Evolutionary conservation across 352 stramenopile genomes (phyloP).

Genomic region (Pythium grandisporangium): DNA sequence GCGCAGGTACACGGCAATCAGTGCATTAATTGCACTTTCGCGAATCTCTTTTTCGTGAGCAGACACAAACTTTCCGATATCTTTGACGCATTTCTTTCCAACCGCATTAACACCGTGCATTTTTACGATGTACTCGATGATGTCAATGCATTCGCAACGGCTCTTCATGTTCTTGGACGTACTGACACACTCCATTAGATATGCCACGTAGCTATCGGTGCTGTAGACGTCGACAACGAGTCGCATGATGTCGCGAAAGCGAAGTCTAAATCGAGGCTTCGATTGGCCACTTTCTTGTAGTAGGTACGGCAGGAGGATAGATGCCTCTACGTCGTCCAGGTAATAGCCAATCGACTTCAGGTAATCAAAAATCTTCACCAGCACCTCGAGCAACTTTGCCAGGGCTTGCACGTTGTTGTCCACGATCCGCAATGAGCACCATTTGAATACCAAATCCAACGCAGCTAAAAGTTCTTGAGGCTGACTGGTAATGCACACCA

Average conservation of each 20-base stretch:
- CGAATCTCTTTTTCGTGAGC: conserved; percentile 79
- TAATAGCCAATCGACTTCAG: conserved; percentile 54
- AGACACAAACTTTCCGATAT: conserved; percentile 70
- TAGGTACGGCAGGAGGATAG: conserved; percentile 74
- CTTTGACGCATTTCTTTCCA: conserved; percentile 68
- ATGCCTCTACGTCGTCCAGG: conserved; percentile 75
- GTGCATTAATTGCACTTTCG: conserved; percentile 58
- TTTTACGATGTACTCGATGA: conserved; percentile 70
- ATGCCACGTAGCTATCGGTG: conserved; percentile 64
- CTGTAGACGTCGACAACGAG: conserved; percentile 72
- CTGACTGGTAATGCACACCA: conserved; percentile 49
- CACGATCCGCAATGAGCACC: conserved; percentile 74
- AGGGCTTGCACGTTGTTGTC: conserved; percentile 86
- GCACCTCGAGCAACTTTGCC: conserved; percentile 70
- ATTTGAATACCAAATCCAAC: conserved; percentile 80
- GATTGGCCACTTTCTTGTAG: conserved; percentile 80
- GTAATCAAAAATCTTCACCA: conserved; percentile 77
- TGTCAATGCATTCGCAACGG: conserved; percentile 74
- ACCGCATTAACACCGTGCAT: conserved; percentile 48
- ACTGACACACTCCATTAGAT: conserved; percentile 77
- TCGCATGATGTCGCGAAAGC: conserved; percentile 82
- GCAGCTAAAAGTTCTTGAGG: conserved; percentile 53
- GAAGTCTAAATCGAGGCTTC: conserved; percentile 73
- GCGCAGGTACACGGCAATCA: conserved; percentile 63
- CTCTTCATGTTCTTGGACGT: conserved; percentile 84